Conservation (phyloP, 768 basidiomycete species). For the Porphyrellus cyaneotinctus region DNA sequence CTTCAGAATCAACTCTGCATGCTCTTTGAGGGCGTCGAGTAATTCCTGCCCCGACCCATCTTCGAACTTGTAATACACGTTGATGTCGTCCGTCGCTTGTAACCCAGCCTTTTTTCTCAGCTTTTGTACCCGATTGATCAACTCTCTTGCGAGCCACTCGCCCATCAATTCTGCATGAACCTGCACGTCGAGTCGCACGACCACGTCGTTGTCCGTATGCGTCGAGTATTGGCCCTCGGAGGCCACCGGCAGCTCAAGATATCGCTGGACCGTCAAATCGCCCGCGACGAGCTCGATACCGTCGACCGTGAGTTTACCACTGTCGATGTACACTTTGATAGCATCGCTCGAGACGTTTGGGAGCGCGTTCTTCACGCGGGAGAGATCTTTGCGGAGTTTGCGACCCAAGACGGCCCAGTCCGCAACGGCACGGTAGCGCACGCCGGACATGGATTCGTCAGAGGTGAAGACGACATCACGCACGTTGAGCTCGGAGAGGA, state of each 20-base stretch:
- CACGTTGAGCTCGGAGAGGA: conserved; percentile 93
- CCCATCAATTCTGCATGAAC: conserved; percentile 80
- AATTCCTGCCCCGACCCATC: conserved; percentile 63
- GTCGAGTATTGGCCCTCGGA: conserved; percentile 67
- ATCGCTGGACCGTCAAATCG: conserved; percentile 89
- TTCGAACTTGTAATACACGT: conserved; percentile 81
- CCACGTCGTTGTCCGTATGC: conserved; percentile 92
- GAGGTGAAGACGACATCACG: conserved; percentile 86
- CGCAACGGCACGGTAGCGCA: conserved; percentile 86
- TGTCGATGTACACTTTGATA: conserved; percentile 70
- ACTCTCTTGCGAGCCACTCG: conserved; percentile 85
- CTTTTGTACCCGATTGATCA: conserved; percentile 92
- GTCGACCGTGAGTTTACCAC: conserved; percentile 78
- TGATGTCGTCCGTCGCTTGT: conserved; percentile 91
- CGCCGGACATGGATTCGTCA: conserved; percentile 80
- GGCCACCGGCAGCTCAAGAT: conserved; percentile 70
- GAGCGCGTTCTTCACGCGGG: conserved; percentile 82
- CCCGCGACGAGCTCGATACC: conserved; percentile 87
- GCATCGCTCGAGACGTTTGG: conserved; percentile 77
- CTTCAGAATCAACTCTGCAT: conserved; percentile 66
- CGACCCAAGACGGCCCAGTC: conserved; percentile 94
- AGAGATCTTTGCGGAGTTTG: conserved; percentile 90
- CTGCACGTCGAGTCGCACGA: conserved; percentile 87
- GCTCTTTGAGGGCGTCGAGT: conserved; percentile 56
- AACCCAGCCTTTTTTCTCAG: conserved; percentile 93